These are phyloP conservation scores for Firmiana major DNA, from an alignment of 345 rosid species.

Conservation along the genomic window DNA sequence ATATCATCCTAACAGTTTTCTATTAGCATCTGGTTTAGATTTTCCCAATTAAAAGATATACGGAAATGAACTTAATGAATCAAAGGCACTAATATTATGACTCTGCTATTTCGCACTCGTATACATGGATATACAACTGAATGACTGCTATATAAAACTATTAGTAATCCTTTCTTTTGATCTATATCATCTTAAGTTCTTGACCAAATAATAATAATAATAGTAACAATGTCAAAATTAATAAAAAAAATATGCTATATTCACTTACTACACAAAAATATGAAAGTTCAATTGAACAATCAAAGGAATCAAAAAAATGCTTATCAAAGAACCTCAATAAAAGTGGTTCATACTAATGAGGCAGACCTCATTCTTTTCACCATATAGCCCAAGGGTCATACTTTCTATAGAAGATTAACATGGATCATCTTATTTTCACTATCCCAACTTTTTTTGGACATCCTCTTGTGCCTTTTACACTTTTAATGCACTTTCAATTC, in stretches of 20 bases:
- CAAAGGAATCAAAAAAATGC: neutral
- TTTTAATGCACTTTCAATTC: neutral
- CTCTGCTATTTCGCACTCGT: neutral
- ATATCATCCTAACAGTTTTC: neutral
- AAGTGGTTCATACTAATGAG: neutral
- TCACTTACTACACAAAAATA: neutral
- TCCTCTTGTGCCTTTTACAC: neutral
- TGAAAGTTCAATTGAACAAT: neutral
- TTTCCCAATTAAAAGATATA: neutral
- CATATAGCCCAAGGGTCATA: neutral
- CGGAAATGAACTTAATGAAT: conserved; percentile 1
- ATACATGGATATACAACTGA: neutral
- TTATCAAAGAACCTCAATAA: neutral
- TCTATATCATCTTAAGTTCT: neutral
- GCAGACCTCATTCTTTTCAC: neutral
- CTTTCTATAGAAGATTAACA: neutral
- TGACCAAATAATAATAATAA: neutral
- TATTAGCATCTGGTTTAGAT: neutral
- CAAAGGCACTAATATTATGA: neutral
- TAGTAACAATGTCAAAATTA: neutral
- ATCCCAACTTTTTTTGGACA: neutral
- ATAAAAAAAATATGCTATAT: neutral
- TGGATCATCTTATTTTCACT: neutral
- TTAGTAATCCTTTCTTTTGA: neutral
- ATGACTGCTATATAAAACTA: neutral